These are phyloP conservation scores for Dioszegia crocea DNA, from an alignment of 768 basidiomycete species.

Conservation along the genomic window DNA sequence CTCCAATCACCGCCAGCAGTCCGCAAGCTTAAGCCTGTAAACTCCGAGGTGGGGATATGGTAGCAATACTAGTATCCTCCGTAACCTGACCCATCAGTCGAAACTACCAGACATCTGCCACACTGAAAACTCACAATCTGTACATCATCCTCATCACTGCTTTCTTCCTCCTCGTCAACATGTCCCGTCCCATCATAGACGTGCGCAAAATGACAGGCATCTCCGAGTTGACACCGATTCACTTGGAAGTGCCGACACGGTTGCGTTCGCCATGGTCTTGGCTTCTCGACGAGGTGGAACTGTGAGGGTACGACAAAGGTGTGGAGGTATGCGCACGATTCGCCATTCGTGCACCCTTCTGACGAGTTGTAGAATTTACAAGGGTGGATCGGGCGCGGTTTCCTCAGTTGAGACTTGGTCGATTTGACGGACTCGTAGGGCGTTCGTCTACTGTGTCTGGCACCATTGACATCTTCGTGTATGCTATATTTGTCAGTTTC, in stretches of 20 bases:
- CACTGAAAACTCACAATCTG: constrained; percentile 36
- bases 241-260: constrained; percentile 42
- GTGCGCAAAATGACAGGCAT: constrained; percentile 49
- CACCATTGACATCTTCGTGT: too few species aligned
- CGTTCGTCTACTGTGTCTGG: too few species aligned
- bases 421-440: too few species aligned
- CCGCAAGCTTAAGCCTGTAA: too few species aligned
- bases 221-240: constrained; percentile 39
- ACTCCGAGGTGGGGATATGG: too few species aligned
- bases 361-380: constrained; percentile 48
- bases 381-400: constrained; percentile 20
- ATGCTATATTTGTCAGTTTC: constrained; percentile 13
- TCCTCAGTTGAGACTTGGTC: constrained; percentile 2
- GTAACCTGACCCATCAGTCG: constrained; percentile 11
- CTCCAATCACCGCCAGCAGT: too few species aligned
- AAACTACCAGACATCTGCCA: too few species aligned
- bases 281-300: constrained; percentile 33
- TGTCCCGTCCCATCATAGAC: constrained; percentile 13
- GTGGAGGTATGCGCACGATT: constrained; percentile 42
- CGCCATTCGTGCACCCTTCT: constrained; percentile 37
- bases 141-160: constrained; percentile 42
- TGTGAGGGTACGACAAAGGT: constrained; percentile 36
- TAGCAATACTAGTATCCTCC: constrained; percentile 1
- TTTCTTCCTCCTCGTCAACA: constrained; percentile 17
- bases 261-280: constrained; percentile 46